Base-by-base conservation (phyloP, 495 filamentous ascomycete species). In the Trypethelium eluteriae region DNA sequence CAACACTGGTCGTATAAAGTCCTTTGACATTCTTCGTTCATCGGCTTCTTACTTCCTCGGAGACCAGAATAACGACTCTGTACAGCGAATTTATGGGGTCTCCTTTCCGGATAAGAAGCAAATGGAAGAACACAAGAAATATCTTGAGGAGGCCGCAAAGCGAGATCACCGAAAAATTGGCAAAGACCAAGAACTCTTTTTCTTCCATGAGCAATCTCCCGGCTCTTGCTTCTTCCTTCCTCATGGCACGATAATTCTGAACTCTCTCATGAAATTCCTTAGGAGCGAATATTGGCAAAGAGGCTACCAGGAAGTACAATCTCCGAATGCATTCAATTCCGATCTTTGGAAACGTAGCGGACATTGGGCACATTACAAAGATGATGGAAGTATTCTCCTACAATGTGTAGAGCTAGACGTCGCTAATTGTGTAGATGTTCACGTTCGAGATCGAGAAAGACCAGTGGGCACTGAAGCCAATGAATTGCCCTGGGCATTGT, bases 21-120 rank as follows among this genome's bases (percentile, higher is more conserved):
- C 89, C 9, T 97, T 98, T 77, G 86, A 93, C 70, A 89, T 98
- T 74, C 90, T 95, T 86, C 88, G 89, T 86, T 95, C 97, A 79
- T 96, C 92, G 2, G 90, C 95, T 3, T 95, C 92, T 16, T 98
- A 98, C 75, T 98, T 95, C 84, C 86, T 97, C 14, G 95, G 95
- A 39, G 92, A 96, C 76, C 86, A 92, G 67, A 84, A 84, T 71
- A 95, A 97, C 73, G 94, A 98, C 73, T 94, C 92, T 7, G 80
- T 98, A 38, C 95, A 98, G 76, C 89, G 94, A 67, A 93, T 98
- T 64, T 94, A 96, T 73, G 95, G 93, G 71, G 87, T 98, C 62
- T 95, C 92, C 35, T 98, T 97, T 78, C 95, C 95, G 0, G 93
- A 98, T 74, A 98, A 98, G 83, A 95, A 96, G 81, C 81, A 81